These are phyloP conservation scores for Phoma sp. DNA, from an alignment of 2,329 filamentous ascomycete species.

Conservation along the genomic window DNA sequence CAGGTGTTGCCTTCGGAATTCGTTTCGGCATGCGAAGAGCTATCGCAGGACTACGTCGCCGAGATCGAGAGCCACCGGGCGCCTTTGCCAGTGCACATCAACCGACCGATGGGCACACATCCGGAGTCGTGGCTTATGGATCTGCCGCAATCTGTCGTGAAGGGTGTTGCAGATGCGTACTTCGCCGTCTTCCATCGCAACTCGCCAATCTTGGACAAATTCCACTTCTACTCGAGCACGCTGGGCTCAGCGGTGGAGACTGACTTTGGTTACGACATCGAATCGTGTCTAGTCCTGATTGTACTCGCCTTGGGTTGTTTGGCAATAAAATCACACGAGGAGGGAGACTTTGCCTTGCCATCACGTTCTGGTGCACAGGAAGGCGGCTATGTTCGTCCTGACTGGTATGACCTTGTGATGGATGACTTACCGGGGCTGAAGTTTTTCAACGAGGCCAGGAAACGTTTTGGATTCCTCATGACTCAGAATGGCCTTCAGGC, in stretches of 20 bases:
- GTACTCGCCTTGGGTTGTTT: conserved; percentile 61
- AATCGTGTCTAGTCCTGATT: conserved; percentile 59
- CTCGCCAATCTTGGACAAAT: conserved; percentile 60
- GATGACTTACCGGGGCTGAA: conserved; percentile 55
- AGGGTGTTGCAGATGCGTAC: conserved; percentile 60
- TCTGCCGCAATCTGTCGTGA: conserved; percentile 57
- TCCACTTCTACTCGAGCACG: conserved; percentile 59
- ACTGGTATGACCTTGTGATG: conserved; percentile 45
- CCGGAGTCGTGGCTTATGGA: conserved; percentile 53
- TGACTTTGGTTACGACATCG: conserved; percentile 59
- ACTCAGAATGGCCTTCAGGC: conserved; percentile 57
- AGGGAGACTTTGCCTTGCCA: conserved; percentile 56
- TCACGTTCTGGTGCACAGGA: conserved; percentile 29
- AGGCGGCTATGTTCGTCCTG: conserved; percentile 35
- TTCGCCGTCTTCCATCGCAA: conserved; percentile 62
- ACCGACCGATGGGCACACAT: conserved; percentile 41
- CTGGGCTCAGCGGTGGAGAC: conserved; percentile 57
- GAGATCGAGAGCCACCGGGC: conserved; percentile 57
- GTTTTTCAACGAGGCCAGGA: conserved; percentile 62
- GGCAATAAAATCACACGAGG: conserved; percentile 57
- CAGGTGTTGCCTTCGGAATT: conserved; percentile 53
- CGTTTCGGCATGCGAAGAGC: conserved; percentile 43
- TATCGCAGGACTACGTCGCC: conserved; percentile 59
- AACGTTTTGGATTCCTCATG: conserved; percentile 60
- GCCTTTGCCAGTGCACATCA: conserved; percentile 50